Evolutionary conservation across 306 rosid genomes (phyloP), one percentile per base, ranked within the genome.

Genomic region (Sesbania bispinosa): DNA sequence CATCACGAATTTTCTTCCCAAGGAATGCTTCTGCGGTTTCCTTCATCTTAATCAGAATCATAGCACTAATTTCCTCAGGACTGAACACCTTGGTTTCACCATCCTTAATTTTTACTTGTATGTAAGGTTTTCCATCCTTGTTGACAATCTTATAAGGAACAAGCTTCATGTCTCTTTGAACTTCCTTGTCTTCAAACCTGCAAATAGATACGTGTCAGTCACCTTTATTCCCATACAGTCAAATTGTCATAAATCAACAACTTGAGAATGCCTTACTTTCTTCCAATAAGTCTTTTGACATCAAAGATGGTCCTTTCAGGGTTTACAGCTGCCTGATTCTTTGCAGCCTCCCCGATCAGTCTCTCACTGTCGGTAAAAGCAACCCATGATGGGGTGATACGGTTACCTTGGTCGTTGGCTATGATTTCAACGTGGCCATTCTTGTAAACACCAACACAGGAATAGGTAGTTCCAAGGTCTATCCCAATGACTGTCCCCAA

Each of bases 301-400:
- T 95, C 99, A 73, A 95, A 95, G 70, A 95, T n/a, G 32, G 99
- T 95, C 81, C 99, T 89, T 30, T 95, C 99, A 0, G 95, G 79
- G 73, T 95, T 95, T 50, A 89, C 97, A 50, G 99, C 97, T 55
- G 97, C 97, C 85, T 82, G 99, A 81, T 95, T 95, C 92, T 95
- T 95, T 2, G 99, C 99, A 76, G 99, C 99, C 92, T 95, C 99
- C 41, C 99, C 99, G 0, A 95, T 95, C 80, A 95, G 71, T 67
- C 99, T 95, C 81, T 95, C 99, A 27, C 79, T 67, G 65, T 95
- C 99, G 0, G 92, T 80, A 83, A 95, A 95, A 33, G 83, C 96
- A 27, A 95, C 99, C 97, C 99, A 95, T 0, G 99, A 95, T 5
- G 99, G 99, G 75, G 99, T 95, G 72, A 95, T 95, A 64, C 99